Percentiles rank a stretch among this genome's conserved stretches.
phyloP scores from a whole-genome alignment of 257 asterid species.

The Nicotiana benthamiana region DNA sequence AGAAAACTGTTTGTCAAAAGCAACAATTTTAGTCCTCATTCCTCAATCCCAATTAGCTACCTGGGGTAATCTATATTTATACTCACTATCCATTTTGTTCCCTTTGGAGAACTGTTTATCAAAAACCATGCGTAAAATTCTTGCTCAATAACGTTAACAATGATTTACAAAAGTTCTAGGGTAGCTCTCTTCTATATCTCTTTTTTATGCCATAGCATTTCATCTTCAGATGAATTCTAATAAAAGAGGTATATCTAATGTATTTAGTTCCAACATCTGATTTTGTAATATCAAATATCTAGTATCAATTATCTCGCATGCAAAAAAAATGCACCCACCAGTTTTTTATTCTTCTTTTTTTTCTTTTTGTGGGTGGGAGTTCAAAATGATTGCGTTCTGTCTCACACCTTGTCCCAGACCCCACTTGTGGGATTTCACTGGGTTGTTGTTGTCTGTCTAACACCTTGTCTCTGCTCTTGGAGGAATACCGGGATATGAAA shows the following conservation, averaged over 20 bases:
- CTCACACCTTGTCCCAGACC: too few species aligned
- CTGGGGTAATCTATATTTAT: neutral
- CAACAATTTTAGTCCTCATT: slow-evolving; percentile 3
- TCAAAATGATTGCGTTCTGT: neutral
- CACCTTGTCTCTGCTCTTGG: neutral
- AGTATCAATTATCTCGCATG: neutral
- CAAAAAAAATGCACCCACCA: neutral
- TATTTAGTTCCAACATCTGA: neutral
- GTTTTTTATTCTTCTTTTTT: neutral
- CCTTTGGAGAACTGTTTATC: neutral
- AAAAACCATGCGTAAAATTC: neutral
- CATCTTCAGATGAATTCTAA: neutral
- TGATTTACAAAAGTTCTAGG: neutral
- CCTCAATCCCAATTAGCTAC: neutral
- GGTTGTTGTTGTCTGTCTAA: too few species aligned
- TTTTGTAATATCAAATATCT: neutral
- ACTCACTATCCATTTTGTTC: neutral
- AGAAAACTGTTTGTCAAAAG: slow-evolving; percentile 5
- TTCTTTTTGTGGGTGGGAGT: neutral
- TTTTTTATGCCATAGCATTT: neutral
- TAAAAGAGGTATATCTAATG: neutral
- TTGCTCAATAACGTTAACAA: neutral
- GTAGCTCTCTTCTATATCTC: neutral
- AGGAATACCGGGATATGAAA: neutral
- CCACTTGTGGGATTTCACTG: too few species aligned